phyloP scores from a whole-genome alignment of 2,329 filamentous ascomycete species.

The Penicillium capsulatum region DNA sequence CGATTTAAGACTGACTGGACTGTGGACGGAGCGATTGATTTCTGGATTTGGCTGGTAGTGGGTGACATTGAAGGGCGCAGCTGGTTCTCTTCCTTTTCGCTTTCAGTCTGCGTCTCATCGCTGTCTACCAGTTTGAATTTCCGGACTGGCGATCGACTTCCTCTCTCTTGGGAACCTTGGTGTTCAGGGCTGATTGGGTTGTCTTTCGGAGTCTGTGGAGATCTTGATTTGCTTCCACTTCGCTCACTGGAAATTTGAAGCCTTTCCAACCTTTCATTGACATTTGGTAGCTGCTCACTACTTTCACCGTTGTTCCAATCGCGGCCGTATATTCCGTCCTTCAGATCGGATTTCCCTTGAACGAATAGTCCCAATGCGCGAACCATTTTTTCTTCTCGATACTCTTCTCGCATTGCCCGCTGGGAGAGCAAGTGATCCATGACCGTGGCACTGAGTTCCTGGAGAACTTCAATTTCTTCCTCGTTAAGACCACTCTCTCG shows the following conservation, averaged over 20 bases:
- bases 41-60: conserved; percentile 15
- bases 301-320: not conserved
- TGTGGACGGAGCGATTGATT: conserved; percentile 13
- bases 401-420: conserved; percentile 19
- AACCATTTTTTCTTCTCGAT: conserved; percentile 22
- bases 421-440: conserved; percentile 21
- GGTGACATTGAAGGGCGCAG: conserved; percentile 14
- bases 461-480: conserved; percentile 7
- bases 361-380: conserved; percentile 20
- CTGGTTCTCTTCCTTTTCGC: conserved; percentile 6
- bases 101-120: not conserved
- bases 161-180: not conserved
- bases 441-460: conserved; percentile 17
- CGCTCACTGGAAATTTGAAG: conserved; percentile 4
- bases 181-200: not conserved
- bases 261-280: conserved; percentile 11
- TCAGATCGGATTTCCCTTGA: conserved; percentile 18
- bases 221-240: not conserved
- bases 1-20: conserved; percentile 18
- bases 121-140: conserved; percentile 8
- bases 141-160: conserved; percentile 13
- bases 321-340: conserved; percentile 14
- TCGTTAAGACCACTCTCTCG: conserved; percentile 6
- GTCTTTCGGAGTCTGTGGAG: not conserved
- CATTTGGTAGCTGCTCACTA: conserved; percentile 2